Base-by-base conservation (phyloP, 1,139 yeast genomes). In the Yamadazyma diddensiae region DNA sequence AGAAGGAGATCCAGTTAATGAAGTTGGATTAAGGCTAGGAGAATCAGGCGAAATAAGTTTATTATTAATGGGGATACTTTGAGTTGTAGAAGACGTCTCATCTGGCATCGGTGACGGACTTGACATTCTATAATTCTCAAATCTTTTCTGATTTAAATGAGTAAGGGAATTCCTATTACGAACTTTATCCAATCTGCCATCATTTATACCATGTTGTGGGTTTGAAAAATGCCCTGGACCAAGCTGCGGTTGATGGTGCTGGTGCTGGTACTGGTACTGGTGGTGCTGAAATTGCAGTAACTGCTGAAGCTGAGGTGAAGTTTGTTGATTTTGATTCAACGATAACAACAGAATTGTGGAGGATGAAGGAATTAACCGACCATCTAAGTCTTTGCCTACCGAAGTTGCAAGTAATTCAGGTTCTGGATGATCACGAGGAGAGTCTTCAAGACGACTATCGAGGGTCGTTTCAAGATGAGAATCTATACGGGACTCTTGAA, bases 1-100 rank as follows among this genome's bases (percentile, higher is more conserved):
- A 5, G 79, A 73, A 1, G 82, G 82, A 3, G 79, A 73, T 1
- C 76, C 77, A 3, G 73, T 73, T 13, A 75, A 34, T 3, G 79
- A 73, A 1, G 71, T 63, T 2, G 82, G 80, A 34, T 62, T 70
- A 36, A 75, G 53, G 38, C 59, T 62, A 1, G 81, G 81, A 2
- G 78, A 72, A 37, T 71, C 78, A 0, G 81, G 79, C 3, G 57
- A 54, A 6, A 35, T 31, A 15, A 37, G 34, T 31, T 35, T 41
- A 25, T 23, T 35, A 14, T 46, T 46, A 21, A 60, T 53, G 4
- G 70, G 69, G 15, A 60, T 59, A 34, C 54, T 49, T 38, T 53
- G 62, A 8, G 53, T 28, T 2, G 53, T 45, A 9, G 57, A 40
- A 36, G 45, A 50, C 29, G 39, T 39, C 31, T 23, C 8, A 22